Percentiles rank a stretch among this genome's conserved stretches.
phyloP scores from a whole-genome alignment of 169 alveolate genomes.

The Babesia sp. region DNA sequence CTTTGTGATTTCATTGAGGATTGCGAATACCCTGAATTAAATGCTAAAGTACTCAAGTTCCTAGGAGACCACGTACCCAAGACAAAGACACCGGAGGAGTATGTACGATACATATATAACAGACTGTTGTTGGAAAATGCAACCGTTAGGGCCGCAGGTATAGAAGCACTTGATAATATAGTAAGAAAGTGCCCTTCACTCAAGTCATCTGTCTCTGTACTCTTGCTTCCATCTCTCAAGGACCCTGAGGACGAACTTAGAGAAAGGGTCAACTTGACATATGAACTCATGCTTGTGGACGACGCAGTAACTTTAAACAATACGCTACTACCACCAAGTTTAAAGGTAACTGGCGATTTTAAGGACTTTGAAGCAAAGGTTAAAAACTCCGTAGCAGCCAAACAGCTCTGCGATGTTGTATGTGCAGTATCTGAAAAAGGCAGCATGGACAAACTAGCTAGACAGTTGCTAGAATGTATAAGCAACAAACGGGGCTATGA shows the following conservation, averaged over 20 bases:
- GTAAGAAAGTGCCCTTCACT: constrained; percentile 75
- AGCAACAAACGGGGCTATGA: constrained; percentile 28
- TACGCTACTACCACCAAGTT: not conserved
- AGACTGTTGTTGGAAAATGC: constrained; percentile 94
- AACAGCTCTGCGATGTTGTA: constrained; percentile 35
- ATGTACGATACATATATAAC: constrained; percentile 94
- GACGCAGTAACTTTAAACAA: constrained; percentile 29
- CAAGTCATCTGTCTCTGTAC: constrained; percentile 66
- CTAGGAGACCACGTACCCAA: constrained; percentile 90
- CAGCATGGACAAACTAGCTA: constrained; percentile 1
- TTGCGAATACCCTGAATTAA: constrained; percentile 92
- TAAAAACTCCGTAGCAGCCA: constrained; percentile 31
- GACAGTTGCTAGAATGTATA: constrained; percentile 13
- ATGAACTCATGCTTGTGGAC: constrained; percentile 47
- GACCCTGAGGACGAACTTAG: constrained; percentile 81
- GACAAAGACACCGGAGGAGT: constrained; percentile 87
- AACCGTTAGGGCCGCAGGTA: constrained; percentile 95
- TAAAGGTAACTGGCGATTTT: not conserved
- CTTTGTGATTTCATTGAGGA: constrained; percentile 97
- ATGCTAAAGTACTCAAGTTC: constrained; percentile 83
- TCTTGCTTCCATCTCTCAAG: constrained; percentile 66
- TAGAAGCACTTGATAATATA: constrained; percentile 91
- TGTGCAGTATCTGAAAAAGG: constrained; percentile 19
- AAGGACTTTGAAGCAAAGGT: constrained; percentile 35
- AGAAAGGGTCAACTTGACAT: constrained; percentile 72